Evolutionary conservation across 179 eudicot species (phyloP).

Genomic region (Amaranthus tricolor): DNA sequence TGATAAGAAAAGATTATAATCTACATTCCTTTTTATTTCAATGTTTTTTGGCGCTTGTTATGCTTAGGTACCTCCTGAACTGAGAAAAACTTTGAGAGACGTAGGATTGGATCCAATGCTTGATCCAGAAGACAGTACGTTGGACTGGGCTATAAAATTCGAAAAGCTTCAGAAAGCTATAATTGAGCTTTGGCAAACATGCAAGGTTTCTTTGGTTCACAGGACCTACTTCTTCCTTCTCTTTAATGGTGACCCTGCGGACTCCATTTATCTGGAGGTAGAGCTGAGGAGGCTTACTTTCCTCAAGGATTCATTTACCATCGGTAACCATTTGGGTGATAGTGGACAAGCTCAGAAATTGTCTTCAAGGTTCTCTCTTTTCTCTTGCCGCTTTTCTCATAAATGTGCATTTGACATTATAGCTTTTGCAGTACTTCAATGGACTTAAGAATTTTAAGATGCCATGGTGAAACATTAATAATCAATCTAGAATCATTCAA

Average conservation of each 20-base stretch:
- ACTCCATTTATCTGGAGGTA: slow-evolving; percentile 88
- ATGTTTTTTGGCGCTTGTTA: neutral
- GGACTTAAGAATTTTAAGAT: too few species aligned
- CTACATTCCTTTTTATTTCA: too few species aligned
- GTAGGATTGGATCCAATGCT: slow-evolving; percentile 48
- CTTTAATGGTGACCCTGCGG: slow-evolving; percentile 70
- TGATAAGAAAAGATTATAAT: too few species aligned
- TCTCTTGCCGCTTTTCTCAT: neutral
- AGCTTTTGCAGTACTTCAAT: neutral
- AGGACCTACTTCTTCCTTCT: slow-evolving; percentile 88
- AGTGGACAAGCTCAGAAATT: slow-evolving; percentile 26
- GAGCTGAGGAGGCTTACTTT: slow-evolving; percentile 71
- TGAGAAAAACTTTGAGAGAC: slow-evolving; percentile 46
- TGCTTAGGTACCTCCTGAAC: slow-evolving; percentile 32
- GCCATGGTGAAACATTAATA: too few species aligned
- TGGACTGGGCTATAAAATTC: slow-evolving; percentile 56
- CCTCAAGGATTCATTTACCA: slow-evolving; percentile 37
- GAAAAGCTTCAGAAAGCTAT: slow-evolving; percentile 55
- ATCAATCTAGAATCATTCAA: too few species aligned
- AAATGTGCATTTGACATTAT: neutral
- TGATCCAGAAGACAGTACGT: slow-evolving; percentile 31
- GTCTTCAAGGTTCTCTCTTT: slow-evolving; percentile 36
- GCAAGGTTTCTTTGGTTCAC: slow-evolving; percentile 79
- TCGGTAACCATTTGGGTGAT: slow-evolving; percentile 22
- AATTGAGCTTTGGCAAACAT: slow-evolving; percentile 73